These are phyloP conservation scores for Paraurostyla sp. DNA, from an alignment of 73 alveolate species.

Conservation along the genomic window DNA sequence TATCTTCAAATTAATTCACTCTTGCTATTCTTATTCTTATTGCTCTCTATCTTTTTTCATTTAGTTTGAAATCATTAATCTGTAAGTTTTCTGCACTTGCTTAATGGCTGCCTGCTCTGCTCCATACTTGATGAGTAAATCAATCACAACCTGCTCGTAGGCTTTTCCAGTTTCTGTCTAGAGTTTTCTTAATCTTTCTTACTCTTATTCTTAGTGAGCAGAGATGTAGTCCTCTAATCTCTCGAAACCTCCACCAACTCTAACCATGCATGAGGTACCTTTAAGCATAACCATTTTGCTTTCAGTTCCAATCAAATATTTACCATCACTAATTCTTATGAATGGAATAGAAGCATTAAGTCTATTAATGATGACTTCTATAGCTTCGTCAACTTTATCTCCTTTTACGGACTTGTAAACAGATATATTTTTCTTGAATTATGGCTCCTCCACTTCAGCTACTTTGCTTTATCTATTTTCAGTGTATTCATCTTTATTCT, in stretches of 20 bases:
- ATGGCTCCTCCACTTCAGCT: too few relatives aligned
- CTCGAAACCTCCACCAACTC: constrained; percentile 58
- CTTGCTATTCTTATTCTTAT: not conserved
- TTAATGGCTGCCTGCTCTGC: constrained; percentile 8
- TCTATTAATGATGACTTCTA: not conserved
- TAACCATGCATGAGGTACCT: constrained; percentile 12
- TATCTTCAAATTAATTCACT: too few relatives aligned
- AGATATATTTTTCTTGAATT: too few relatives aligned
- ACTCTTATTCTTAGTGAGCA: not conserved
- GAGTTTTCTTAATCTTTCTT: not conserved
- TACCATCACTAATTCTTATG: constrained; percentile 41
- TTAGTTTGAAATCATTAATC: not conserved
- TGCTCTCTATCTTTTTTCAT: constrained; percentile 2
- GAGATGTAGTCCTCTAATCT: constrained; percentile 17
- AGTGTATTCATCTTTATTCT: too few relatives aligned
- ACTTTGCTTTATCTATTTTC: too few relatives aligned
- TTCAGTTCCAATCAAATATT: constrained; percentile 49
- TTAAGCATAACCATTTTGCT: constrained; percentile 39
- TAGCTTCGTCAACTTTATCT: constrained; percentile 37
- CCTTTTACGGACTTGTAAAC: constrained; percentile 12
- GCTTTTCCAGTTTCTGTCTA: not conserved
- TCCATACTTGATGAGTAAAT: constrained; percentile 22
- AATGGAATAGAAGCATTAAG: constrained; percentile 10
- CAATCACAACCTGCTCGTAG: constrained; percentile 18
- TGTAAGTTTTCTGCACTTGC: not conserved